Conservation (phyloP, 768 basidiomycete species). For the Pleurotus djamor region DNA sequence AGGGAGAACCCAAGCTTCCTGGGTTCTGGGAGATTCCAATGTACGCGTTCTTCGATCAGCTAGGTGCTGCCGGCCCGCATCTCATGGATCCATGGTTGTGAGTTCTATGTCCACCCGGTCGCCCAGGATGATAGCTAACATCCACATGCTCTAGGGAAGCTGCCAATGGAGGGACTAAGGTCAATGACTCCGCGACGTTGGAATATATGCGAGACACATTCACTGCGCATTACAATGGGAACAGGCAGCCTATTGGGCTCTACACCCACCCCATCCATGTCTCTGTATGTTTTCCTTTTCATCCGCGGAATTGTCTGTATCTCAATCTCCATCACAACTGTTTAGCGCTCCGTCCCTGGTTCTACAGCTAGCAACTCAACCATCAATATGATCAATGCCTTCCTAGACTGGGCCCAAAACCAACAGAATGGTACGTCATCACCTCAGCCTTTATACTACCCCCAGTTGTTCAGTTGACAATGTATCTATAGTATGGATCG, state of each 20-base stretch:
- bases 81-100: conserved; percentile 86
- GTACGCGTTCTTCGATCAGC: conserved; percentile 72
- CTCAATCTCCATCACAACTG: no score
- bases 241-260: conserved; percentile 77
- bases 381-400: conserved; percentile 74
- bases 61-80: conserved; percentile 54
- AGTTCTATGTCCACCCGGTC: conserved; percentile 20
- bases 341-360: conserved; percentile 58
- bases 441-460: neutral
- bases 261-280: conserved; percentile 84
- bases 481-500: conserved; percentile 59
- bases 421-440: conserved; percentile 53
- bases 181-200: conserved; percentile 64
- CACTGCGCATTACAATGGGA: conserved; percentile 68
- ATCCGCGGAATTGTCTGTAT: no score
- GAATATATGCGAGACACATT: conserved; percentile 76
- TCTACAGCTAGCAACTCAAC: conserved; percentile 46
- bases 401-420: conserved; percentile 80
- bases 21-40: conserved; percentile 87
- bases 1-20: conserved; percentile 68
- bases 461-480: neutral
- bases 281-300: conserved; percentile 34
- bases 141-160: conserved; percentile 34
- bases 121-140: neutral
- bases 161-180: conserved; percentile 45